A percentile compares a stretch with the other conserved stretches of the same genome.
phyloP scores from a whole-genome alignment of 1,139 yeast species.

The Geotrichum bryndzae region DNA sequence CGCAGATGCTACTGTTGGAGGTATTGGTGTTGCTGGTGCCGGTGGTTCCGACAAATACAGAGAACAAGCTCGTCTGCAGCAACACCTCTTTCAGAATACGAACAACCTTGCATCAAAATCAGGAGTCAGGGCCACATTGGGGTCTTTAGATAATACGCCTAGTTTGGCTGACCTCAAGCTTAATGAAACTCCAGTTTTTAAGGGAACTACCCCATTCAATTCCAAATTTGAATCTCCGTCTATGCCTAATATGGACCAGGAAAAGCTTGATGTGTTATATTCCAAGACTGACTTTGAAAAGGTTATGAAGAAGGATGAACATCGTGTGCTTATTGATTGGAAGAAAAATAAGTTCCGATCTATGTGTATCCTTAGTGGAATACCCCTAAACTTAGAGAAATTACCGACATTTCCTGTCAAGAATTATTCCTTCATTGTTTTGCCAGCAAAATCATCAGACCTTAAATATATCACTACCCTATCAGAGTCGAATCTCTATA shows the following conservation, averaged over 20 bases:
- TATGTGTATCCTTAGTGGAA: constrained; percentile 47
- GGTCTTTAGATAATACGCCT: constrained; percentile 5
- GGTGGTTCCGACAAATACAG: constrained; percentile 18
- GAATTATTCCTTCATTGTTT: constrained; percentile 42
- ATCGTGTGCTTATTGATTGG: constrained; percentile 59
- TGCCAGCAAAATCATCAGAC: constrained; percentile 42
- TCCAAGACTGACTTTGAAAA: constrained; percentile 43
- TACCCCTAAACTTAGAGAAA: constrained; percentile 36
- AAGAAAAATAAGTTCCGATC: constrained; percentile 59
- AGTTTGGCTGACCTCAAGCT: constrained; percentile 10
- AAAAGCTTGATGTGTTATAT: constrained; percentile 50
- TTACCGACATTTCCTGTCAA: constrained; percentile 34
- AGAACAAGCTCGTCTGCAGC: constrained; percentile 10
- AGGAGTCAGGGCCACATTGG: constrained; percentile 3
- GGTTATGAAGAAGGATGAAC: constrained; percentile 46
- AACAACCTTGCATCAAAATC: not conserved
- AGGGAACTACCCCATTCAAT: not conserved
- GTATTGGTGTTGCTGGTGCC: constrained; percentile 18
- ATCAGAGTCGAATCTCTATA: constrained; percentile 44
- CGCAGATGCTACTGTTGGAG: constrained; percentile 15
- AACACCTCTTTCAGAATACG: not conserved
- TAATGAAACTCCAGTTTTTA: not conserved
- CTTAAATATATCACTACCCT: constrained; percentile 42
- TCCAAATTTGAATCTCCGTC: constrained; percentile 20
- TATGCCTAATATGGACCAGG: constrained; percentile 27